Base-by-base conservation (phyloP, 129 eudicot species). In the Apium graveolens region DNA sequence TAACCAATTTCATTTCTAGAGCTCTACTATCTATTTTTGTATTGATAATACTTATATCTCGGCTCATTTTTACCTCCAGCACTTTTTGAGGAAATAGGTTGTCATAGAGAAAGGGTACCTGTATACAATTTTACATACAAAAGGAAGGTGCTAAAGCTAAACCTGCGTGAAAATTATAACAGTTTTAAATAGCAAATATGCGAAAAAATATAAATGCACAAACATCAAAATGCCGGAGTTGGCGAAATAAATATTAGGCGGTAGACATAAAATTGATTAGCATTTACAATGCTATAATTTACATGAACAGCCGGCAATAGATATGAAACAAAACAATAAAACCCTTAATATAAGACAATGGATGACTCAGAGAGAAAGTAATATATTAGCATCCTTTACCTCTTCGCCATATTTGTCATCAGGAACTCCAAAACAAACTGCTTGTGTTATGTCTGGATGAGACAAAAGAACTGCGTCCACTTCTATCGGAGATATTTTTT, bases 331-430 rank as follows among this genome's bases (percentile, higher is more conserved):
- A 60, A n/a, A 60, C 32, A n/a, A 11, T 10, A 60, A 10, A n/a
- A 17, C 24, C 65, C 11, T 8, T 11, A 55, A 55, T 55, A 9
- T 26, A 55, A 24, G 34, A 57, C 66, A 57, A 57, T n/a, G 5
- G 66, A 57, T n/a, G 66, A 60, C 68, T 60, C 32, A n/a, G 16
- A 60, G 32, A 60, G 5, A 38, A 6, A 10, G 6, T 60, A 60
- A 60, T 60, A 1, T 60, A n/a, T 60, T 60, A n/a, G 10, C 26
- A 34, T 31, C 39, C 24, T 79, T 83, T 87, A 93, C 98, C 92
- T 94, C 98, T 88, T 94, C 98, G 0, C 98, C 98, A 86, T 94
- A 94, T 83, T 94, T 94, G 83, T 91, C 97, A 78, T 94, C 98
- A 1, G 98, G 98, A 78, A 94, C 96, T 74, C 97, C 98, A 73